Conservation (phyloP, 176 grass and related monocot species). For the Microstegium vimineum region DNA sequence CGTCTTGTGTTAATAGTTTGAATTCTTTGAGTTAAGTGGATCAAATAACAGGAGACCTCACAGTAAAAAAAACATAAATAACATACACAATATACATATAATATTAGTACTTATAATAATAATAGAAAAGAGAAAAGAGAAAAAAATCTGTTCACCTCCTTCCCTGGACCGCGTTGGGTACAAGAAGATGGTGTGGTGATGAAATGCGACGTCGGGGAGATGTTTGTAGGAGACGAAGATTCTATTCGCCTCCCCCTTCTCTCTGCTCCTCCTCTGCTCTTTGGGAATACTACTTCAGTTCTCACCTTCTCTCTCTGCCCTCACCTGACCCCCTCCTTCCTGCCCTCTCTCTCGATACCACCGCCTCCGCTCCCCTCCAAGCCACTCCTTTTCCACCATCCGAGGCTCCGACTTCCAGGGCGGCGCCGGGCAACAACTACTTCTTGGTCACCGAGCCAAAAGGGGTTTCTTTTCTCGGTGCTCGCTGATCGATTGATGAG, state of each 20-base stretch:
- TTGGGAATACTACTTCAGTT: background rate
- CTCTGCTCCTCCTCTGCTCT: background rate
- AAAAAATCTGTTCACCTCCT: background rate
- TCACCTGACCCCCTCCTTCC: background rate
- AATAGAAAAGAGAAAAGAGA: background rate
- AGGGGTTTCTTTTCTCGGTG: background rate
- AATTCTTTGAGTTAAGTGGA: no score
- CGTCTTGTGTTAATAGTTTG: no score
- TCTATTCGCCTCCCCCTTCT: constrained; percentile 46
- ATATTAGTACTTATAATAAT: background rate
- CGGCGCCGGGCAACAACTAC: background rate
- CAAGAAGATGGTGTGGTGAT: background rate
- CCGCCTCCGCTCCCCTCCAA: constrained; percentile 29
- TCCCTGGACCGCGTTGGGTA: background rate
- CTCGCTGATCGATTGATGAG: constrained; percentile 47
- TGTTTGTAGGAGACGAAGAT: constrained; percentile 44
- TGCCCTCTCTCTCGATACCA: constrained; percentile 33
- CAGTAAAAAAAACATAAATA: no score
- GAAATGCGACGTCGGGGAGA: constrained; percentile 12
- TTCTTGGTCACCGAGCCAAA: background rate
- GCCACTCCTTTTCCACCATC: background rate
- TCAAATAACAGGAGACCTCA: no score
- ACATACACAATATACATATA: no score
- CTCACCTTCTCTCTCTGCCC: background rate
- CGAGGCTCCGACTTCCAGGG: background rate